Conservation (phyloP, 352 stramenopile genomes). For the Phytopythium helicoides region DNA sequence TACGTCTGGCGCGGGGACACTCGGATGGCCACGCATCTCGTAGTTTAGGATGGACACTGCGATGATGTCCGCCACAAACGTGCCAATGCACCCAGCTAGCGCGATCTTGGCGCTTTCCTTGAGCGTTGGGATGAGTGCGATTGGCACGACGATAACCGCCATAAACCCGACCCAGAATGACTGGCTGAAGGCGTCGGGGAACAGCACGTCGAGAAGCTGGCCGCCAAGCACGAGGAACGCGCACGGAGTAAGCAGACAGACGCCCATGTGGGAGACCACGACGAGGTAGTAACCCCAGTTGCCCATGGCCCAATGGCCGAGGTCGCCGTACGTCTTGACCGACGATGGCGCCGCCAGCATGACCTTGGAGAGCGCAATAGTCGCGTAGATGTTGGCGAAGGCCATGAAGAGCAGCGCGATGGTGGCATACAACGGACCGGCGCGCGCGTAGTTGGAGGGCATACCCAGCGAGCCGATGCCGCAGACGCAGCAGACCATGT, state of each 20-base stretch:
- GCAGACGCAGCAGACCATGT: conserved; percentile 48
- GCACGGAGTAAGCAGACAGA: conserved; percentile 39
- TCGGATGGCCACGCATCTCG: conserved; percentile 32
- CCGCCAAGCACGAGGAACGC: conserved; percentile 52
- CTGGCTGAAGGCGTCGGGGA: conserved; percentile 34
- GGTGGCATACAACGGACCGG: conserved; percentile 25
- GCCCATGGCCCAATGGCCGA: conserved; percentile 49
- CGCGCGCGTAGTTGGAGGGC: conserved; percentile 48
- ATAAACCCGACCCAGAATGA: conserved; percentile 53
- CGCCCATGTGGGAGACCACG: conserved; percentile 35
- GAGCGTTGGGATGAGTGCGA: conserved; percentile 44
- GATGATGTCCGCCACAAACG: conserved; percentile 41
- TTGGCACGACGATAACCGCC: conserved; percentile 33
- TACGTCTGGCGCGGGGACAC: conserved; percentile 27
- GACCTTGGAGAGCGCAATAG: conserved; percentile 31
- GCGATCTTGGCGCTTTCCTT: conserved; percentile 39
- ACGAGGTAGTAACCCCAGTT: conserved; percentile 35
- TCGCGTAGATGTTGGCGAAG: conserved; percentile 48
- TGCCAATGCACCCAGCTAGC: conserved; percentile 40
- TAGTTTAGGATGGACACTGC: conserved; percentile 31
- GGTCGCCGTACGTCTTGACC: conserved; percentile 47
- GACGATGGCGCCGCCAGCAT: conserved; percentile 35
- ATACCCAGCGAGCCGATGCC: conserved; percentile 57
- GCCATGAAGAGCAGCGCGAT: conserved; percentile 52
- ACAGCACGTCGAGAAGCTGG: conserved; percentile 38